Conservation (phyloP, 352 stramenopile genomes). For the Peronospora farinosa region DNA sequence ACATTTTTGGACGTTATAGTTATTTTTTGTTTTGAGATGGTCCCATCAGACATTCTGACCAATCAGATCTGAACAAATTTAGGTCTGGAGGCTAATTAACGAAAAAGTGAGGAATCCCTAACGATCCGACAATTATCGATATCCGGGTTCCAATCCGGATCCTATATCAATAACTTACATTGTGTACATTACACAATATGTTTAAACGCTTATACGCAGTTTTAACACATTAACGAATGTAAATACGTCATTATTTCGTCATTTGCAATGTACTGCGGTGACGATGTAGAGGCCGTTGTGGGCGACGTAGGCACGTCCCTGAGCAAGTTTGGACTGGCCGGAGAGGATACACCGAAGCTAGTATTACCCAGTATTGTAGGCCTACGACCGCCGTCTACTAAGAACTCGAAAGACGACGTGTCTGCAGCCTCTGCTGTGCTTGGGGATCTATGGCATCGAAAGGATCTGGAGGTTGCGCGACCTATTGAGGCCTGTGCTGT, state of each 20-base stretch:
- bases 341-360: constrained; percentile 90
- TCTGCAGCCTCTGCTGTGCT: constrained; percentile 20
- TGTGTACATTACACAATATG: no score
- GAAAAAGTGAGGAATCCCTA: no score
- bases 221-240: no score
- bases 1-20: no score
- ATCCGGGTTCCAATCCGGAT: no score
- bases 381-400: constrained; percentile 15
- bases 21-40: no score
- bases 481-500: constrained; percentile 56
- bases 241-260: no score
- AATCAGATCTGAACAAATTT: no score
- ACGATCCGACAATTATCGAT: no score
- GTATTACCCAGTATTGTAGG: constrained; percentile 77
- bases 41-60: no score
- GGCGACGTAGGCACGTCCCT: constrained; percentile 88
- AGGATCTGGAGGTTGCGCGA: constrained; percentile 52
- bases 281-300: constrained; percentile 94
- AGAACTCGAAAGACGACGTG: constrained; percentile 13
- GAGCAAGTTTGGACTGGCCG: constrained; percentile 92
- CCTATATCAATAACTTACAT: neutral
- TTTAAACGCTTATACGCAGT: no score
- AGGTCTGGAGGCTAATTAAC: no score
- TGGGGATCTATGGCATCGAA: constrained; percentile 49
- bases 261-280: constrained; percentile 91